Base-by-base conservation (phyloP, 1,284 basidiomycete species). In the Malassezia restricta region DNA sequence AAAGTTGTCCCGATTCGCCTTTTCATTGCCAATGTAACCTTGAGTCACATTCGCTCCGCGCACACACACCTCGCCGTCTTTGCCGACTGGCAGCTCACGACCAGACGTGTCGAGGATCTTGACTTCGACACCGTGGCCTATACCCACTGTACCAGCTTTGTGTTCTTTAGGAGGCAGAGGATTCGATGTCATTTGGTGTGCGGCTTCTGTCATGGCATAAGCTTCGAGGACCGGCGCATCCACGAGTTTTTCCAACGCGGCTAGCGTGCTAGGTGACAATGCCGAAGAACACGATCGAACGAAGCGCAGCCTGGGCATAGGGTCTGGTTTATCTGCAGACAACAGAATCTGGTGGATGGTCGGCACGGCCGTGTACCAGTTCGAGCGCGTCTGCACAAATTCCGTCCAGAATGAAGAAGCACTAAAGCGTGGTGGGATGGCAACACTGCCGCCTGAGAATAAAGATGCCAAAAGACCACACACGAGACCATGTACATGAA, bases 401-500 rank as follows among this genome's bases (percentile, higher is more conserved):
- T 82, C 77, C 15, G 69, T 70, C 82, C 82, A 84, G 63, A 83
- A 84, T 0, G 76, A 75, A 41, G 76, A 74, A 1, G 81, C 79
- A 47, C 80, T 79, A 71, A 83, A 83, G 47, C 74, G 75, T 35
- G 75, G 68, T 42, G 81, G 81, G 66, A 83, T 79, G 55, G 83
- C 79, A 3, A 80, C 77, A 56, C 77, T 78, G 7, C 80, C 80
- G 5, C 80, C 79, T 15, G 80, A 79, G 38, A 80, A 75, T 6
- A 82, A 69, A 1, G 82, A 80, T 7, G 81, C 79, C 15, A 82
- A 76, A 24, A 83, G 75, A 58, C 81, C 82, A 49, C 80, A 79
- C 29, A 82, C 77, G 40, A 83, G 78, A 32, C 81, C 81, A 48
- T 81, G 81, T 15, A 82, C 81, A 62, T 83, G 82, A 74, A 82